A percentile compares a stretch with the other conserved stretches of the same genome.
Conservation (phyloP, 2,329 filamentous ascomycete genomes). For the Penicillium sumatraense region DNA sequence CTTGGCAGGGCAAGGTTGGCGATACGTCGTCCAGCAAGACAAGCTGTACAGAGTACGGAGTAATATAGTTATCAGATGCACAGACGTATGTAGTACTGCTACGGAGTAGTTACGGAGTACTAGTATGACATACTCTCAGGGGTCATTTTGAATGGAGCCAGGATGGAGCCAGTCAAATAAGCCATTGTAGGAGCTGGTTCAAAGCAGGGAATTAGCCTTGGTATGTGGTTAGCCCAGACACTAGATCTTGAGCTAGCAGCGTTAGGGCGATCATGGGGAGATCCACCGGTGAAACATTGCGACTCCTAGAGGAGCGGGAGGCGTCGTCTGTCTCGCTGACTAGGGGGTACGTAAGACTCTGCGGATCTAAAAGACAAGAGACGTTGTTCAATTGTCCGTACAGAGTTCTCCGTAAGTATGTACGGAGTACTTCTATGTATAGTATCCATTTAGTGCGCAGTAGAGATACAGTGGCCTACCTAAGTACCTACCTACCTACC, state of each 20-base stretch:
- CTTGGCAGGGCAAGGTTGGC: neutral
- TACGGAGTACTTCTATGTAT: too few relatives aligned
- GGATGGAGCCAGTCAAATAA: neutral
- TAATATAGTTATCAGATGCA: neutral
- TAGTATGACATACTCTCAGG: neutral
- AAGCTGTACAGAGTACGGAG: neutral
- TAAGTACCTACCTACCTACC: too few relatives aligned
- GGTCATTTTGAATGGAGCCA: neutral
- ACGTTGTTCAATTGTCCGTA: neutral
- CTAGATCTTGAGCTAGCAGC: slow-evolving; percentile 22
- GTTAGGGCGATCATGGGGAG: slow-evolving; percentile 24
- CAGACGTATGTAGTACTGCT: too few relatives aligned
- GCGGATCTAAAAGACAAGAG: too few relatives aligned
- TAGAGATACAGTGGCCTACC: too few relatives aligned
- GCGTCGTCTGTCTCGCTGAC: slow-evolving; percentile 5
- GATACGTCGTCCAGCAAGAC: neutral
- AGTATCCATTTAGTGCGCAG: too few relatives aligned
- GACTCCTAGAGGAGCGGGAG: slow-evolving; percentile 11
- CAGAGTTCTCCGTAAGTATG: too few relatives aligned
- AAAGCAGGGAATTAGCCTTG: slow-evolving; percentile 9
- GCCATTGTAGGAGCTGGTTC: neutral
- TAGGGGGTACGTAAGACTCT: slow-evolving; percentile 25
- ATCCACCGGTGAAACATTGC: slow-evolving; percentile 30
- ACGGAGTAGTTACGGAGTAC: too few relatives aligned
- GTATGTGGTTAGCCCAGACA: slow-evolving; percentile 18